These are phyloP conservation scores for Agaricales sp. DNA, from an alignment of 1,284 basidiomycete species.

Conservation along the genomic window DNA sequence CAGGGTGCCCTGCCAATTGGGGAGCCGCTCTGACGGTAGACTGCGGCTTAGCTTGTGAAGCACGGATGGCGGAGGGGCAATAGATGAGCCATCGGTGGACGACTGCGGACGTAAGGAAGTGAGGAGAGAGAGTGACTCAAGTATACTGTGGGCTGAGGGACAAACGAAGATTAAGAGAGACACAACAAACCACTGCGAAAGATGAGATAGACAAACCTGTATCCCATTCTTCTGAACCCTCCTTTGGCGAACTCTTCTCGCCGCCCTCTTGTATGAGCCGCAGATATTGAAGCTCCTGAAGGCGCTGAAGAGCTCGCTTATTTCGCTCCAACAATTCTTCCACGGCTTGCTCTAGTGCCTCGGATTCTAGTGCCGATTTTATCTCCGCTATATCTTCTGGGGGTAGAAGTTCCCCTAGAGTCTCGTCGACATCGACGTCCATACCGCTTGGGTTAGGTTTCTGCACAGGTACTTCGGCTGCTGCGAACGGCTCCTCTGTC, in stretches of 20 bases:
- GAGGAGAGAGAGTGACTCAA: constrained; percentile 57
- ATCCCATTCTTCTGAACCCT: constrained; percentile 71
- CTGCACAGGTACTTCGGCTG: constrained; percentile 6
- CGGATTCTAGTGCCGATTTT: constrained; percentile 42
- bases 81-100: constrained; percentile 29
- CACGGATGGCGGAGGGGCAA: constrained; percentile 49
- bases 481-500: constrained; percentile 10
- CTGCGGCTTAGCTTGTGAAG: constrained; percentile 62
- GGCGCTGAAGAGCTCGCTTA: constrained; percentile 43
- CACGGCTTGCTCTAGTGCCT: constrained; percentile 58
- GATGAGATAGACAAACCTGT: constrained; percentile 38
- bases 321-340: constrained; percentile 58
- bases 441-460: constrained; percentile 6
- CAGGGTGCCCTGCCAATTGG: constrained; percentile 68
- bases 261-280: constrained; percentile 39
- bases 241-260: constrained; percentile 35
- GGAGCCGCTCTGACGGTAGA: constrained; percentile 43
- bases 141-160: constrained; percentile 54
- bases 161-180: constrained; percentile 10
- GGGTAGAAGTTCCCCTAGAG: constrained; percentile 43
- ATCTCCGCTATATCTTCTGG: constrained; percentile 41
- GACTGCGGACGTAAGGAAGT: constrained; percentile 60
- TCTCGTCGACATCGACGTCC: constrained; percentile 20
- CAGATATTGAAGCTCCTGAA: constrained; percentile 52
- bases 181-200: constrained; percentile 9